These are phyloP conservation scores for Cyanodermella asteris DNA, from an alignment of 2,329 filamentous ascomycete genomes.

Conservation along the genomic window DNA sequence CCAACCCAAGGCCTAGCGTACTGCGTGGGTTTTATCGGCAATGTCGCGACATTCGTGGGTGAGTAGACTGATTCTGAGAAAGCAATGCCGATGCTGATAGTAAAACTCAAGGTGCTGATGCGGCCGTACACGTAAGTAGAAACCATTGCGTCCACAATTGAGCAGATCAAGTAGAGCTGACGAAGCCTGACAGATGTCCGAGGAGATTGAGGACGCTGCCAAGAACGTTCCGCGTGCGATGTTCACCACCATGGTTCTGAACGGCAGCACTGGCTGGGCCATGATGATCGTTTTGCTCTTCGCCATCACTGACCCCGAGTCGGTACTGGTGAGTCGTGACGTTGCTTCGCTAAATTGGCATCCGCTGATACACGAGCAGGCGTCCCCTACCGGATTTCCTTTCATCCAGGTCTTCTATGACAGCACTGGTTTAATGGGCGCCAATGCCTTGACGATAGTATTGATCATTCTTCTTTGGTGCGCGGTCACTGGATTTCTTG, in stretches of 20 bases:
- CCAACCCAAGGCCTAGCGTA: slow-evolving; percentile 16
- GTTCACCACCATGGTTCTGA: slow-evolving; percentile 26
- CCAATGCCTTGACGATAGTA: slow-evolving; percentile 29
- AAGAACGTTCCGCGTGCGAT: slow-evolving; percentile 29
- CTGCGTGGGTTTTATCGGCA: slow-evolving; percentile 14
- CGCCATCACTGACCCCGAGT: slow-evolving; percentile 14
- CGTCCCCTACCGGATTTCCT: slow-evolving; percentile 28
- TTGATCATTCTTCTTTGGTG: slow-evolving; percentile 27
- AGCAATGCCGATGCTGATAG: slow-evolving; percentile 18
- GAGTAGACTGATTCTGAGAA: too few species aligned
- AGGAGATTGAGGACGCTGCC: slow-evolving; percentile 25
- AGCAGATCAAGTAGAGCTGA: slow-evolving; percentile 15
- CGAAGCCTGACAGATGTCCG: slow-evolving; percentile 13
- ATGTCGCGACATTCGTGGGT: slow-evolving; percentile 16
- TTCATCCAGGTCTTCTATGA: slow-evolving; percentile 38
- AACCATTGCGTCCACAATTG: slow-evolving; percentile 13
- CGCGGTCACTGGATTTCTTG: slow-evolving; percentile 25
- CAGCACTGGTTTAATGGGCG: slow-evolving; percentile 22
- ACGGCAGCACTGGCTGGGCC: slow-evolving; percentile 31
- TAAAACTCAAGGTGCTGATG: slow-evolving; percentile 15
- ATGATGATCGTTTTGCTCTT: slow-evolving; percentile 22
- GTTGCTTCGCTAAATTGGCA: not conserved
- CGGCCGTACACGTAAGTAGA: slow-evolving; percentile 3
- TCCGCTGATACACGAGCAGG: too few species aligned
- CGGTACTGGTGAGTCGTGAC: slow-evolving; percentile 10